phyloP scores from a whole-genome alignment of 805 yeast species.

The Hanseniaspora thailandica region DNA sequence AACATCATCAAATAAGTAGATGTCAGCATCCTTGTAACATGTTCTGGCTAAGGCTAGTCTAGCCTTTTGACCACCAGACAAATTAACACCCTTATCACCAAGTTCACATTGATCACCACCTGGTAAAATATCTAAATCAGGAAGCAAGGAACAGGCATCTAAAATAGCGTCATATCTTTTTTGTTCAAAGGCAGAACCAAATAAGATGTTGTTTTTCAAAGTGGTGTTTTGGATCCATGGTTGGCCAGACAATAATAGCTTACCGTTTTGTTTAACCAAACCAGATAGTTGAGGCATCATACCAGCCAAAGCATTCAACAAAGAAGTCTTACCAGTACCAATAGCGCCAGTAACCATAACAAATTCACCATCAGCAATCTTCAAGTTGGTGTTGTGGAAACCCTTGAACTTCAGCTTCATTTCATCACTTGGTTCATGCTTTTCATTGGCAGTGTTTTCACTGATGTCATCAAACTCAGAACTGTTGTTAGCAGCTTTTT shows the following conservation, averaged over 20 bases:
- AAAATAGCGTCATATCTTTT: conserved; percentile 41
- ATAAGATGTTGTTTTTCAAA: conserved; percentile 51
- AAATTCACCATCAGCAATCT: conserved; percentile 49
- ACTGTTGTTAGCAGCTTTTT: not conserved
- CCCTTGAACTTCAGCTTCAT: conserved; percentile 33
- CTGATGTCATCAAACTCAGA: conserved; percentile 2
- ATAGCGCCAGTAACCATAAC: conserved; percentile 65
- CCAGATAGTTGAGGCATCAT: conserved; percentile 48
- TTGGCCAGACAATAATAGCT: conserved; percentile 37
- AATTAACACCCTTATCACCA: conserved; percentile 66
- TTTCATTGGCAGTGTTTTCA: not conserved
- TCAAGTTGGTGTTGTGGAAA: conserved; percentile 36
- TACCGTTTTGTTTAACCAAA: conserved; percentile 36
- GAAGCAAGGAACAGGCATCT: conserved; percentile 46
- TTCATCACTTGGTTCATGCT: not conserved
- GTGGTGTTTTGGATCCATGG: conserved; percentile 76
- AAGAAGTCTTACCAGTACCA: conserved; percentile 67
- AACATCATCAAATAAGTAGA: conserved; percentile 59
- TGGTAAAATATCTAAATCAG: conserved; percentile 48
- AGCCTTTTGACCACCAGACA: conserved; percentile 74
- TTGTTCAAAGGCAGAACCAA: conserved; percentile 43
- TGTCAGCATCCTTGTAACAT: conserved; percentile 50
- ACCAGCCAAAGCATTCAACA: conserved; percentile 56
- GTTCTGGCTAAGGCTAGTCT: conserved; percentile 61
- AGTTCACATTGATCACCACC: conserved; percentile 62